Evolutionary conservation across 306 rosid species (phyloP).

Genomic region (Albizia julibrissin): DNA sequence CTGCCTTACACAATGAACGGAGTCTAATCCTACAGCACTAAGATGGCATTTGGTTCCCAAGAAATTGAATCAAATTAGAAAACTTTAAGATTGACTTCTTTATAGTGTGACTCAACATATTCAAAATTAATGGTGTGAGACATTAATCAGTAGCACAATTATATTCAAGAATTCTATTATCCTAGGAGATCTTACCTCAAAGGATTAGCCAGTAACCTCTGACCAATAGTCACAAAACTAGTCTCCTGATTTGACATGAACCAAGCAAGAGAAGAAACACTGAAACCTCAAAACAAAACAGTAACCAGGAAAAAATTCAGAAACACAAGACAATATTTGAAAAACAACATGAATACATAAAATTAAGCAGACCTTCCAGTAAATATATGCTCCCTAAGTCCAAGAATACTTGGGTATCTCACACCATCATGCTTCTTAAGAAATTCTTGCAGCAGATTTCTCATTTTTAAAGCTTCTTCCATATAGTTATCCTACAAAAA

Average conservation of each 20-base stretch:
- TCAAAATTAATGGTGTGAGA: neutral
- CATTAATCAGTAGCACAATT: neutral
- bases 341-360: neutral
- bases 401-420: slow-evolving; percentile 85
- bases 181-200: slow-evolving; percentile 62
- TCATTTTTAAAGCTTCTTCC: slow-evolving; percentile 99
- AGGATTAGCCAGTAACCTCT: slow-evolving; percentile 94
- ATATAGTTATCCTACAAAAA: slow-evolving; percentile 81
- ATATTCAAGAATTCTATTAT: slow-evolving; percentile 1
- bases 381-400: slow-evolving; percentile 96
- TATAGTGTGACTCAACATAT: neutral
- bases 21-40: neutral
- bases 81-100: neutral
- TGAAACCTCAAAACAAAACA: slow-evolving; percentile 48
- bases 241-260: slow-evolving; percentile 99
- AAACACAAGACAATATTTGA: slow-evolving; percentile 6
- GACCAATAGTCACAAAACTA: slow-evolving; percentile 98
- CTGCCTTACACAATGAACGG: neutral
- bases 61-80: neutral
- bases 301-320: slow-evolving; percentile 24
- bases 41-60: neutral
- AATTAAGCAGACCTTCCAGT: slow-evolving; percentile 74
- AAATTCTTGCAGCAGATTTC: slow-evolving; percentile 92
- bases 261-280: slow-evolving; percentile 99
- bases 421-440: slow-evolving; percentile 90